Percentiles rank a stretch among this genome's conserved stretches.
These are phyloP conservation scores for Lasiodiplodia sp. DNA, from an alignment of 2,329 filamentous ascomycete genomes.

Conservation along the genomic window DNA sequence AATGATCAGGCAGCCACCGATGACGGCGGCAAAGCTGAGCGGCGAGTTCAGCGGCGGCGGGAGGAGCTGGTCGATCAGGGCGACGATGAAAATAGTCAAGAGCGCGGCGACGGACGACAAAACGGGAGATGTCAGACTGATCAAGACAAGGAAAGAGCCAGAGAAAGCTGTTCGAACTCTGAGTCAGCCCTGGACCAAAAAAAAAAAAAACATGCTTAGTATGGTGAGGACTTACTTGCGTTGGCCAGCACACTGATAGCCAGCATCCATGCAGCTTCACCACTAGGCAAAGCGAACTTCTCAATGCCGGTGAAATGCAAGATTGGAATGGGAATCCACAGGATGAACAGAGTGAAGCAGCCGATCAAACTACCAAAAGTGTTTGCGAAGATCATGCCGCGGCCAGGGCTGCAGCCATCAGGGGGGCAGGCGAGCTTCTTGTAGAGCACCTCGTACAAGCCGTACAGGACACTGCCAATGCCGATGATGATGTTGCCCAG, in stretches of 20 bases:
- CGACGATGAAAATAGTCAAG: conserved; percentile 96
- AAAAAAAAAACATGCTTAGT: neutral
- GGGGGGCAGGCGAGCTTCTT: conserved; percentile 93
- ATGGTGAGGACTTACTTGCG: conserved; percentile 64
- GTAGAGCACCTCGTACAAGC: conserved; percentile 96
- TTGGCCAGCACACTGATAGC: conserved; percentile 83
- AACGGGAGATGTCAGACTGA: conserved; percentile 90
- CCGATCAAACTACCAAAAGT: conserved; percentile 90
- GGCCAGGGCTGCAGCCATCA: conserved; percentile 80
- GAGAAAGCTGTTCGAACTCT: conserved; percentile 68
- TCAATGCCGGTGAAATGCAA: conserved; percentile 82
- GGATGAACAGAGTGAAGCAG: conserved; percentile 79
- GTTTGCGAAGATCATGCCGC: conserved; percentile 96
- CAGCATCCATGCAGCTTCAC: conserved; percentile 80
- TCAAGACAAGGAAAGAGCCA: conserved; percentile 90
- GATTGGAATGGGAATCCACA: conserved; percentile 91
- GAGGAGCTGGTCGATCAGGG: conserved; percentile 85
- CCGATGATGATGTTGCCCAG: conserved; percentile 93
- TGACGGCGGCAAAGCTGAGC: conserved; percentile 75
- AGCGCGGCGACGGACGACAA: conserved; percentile 91
- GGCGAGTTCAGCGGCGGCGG: conserved; percentile 73
- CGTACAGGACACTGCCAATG: conserved; percentile 88
- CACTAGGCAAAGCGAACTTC: conserved; percentile 80
- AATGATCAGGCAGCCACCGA: conserved; percentile 87
- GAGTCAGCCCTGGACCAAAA: conserved; percentile 14